Evolutionary conservation across 208 protist species (phyloP), one percentile per base, ranked within the genome.

Genomic region (Spironucleus salmonicida): DNA sequence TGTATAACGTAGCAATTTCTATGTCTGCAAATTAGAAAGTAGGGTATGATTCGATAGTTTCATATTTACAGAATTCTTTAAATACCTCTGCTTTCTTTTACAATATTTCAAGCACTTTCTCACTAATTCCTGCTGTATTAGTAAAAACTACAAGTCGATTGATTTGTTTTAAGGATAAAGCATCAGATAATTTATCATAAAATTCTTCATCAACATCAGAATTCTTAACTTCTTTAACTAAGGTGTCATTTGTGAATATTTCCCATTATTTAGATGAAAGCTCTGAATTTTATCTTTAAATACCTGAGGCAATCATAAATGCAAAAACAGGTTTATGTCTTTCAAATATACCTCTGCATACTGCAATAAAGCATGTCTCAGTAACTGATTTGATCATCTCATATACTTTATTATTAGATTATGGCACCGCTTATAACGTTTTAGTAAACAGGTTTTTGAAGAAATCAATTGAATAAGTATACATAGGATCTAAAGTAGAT

Each of bases 391-490:
- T 76, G 68, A 92, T 90, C 30, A 95, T 85, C 30, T 81, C 80
- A 1, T 81, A 40, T 27, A 96, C 85, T 77, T 91, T 88, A 87
- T 90, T 34, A 82, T 78, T 9, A 62, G 26, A 1, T 9, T 1
- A 13, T 13, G 7, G 38, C 11, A 89, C 90, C 81, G 90, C 89
- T 19, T 87, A 86, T 9, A 86, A 41, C 30, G 76, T 75, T 26
- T 74, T 19, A 7, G 45, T 57, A 45, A 86, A 94, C 62, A 94
- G 85, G 62, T 87, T 59, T 75, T 91, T 92, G 80, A 97, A 98
- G 83, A 93, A 98, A 75, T 92, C 88, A 45, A 97, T 84, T 32
- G 92, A 96, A 85, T 94, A 97, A 86, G 96, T 91, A 82, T 97
- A 97, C 92, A 97, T 94, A 78, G 92, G 87, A 82, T 96, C 90